These are phyloP conservation scores for Boletus huronensis DNA, from an alignment of 768 basidiomycete genomes.

Conservation along the genomic window DNA sequence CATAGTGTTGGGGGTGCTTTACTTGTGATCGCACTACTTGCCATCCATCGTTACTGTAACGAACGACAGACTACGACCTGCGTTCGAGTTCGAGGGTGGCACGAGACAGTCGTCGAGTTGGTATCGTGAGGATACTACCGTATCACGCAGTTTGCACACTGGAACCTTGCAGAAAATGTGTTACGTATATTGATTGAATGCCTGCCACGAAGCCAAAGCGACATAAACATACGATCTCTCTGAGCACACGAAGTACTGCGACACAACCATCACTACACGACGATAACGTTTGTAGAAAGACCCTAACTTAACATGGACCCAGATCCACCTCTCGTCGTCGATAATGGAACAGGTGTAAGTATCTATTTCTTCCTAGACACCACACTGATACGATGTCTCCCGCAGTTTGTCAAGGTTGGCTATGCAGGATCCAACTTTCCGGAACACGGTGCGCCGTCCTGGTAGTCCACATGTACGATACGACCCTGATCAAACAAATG, in stretches of 20 bases:
- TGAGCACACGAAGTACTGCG: neutral
- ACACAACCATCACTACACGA: neutral
- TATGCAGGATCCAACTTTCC: constrained; percentile 95
- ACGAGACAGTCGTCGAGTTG: neutral
- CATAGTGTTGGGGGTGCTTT: constrained; percentile 10
- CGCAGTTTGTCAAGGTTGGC: constrained; percentile 86
- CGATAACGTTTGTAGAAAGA: neutral
- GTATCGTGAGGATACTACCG: neutral
- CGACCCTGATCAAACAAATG: neutral
- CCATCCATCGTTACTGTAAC: constrained; percentile 6
- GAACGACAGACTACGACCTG: neutral
- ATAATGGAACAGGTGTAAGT: constrained; percentile 86
- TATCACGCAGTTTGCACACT: neutral
- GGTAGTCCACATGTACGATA: neutral
- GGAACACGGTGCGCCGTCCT: constrained; percentile 64
- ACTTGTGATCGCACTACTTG: constrained; percentile 3
- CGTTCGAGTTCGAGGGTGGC: neutral
- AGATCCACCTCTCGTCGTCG: constrained; percentile 65
- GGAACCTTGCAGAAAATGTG: neutral
- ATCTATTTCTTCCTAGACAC: neutral
- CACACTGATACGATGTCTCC: neutral
- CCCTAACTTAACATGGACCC: constrained; percentile 25
- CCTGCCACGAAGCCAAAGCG: constrained; percentile 12
- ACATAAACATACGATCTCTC: constrained; percentile 19
- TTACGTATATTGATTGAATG: neutral